phyloP scores from a whole-genome alignment of 2,329 filamentous ascomycete species.

The Triangularia verruculosa region DNA sequence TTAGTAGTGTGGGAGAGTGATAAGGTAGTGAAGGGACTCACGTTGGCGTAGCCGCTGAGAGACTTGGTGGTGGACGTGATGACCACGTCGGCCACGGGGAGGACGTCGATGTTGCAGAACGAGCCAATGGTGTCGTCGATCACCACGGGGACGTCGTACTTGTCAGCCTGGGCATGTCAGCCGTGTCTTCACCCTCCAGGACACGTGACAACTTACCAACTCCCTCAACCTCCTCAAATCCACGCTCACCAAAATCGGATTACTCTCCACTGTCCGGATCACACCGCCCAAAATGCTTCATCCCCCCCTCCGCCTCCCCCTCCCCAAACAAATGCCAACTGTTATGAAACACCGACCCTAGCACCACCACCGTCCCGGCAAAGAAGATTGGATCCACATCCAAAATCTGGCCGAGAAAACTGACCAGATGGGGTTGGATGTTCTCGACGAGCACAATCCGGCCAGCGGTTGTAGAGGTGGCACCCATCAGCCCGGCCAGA shows the following conservation, averaged over 20 bases:
- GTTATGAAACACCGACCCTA: conserved; percentile 51
- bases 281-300: conserved; percentile 47
- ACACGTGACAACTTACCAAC: too few species aligned
- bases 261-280: conserved; percentile 38
- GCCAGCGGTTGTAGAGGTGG: too few species aligned
- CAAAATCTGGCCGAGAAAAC: too few species aligned
- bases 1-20: not conserved
- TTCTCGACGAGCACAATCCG: too few species aligned
- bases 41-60: conserved; percentile 54
- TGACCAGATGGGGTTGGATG: too few species aligned
- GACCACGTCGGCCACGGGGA: conserved; percentile 48
- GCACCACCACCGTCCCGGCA: too few species aligned
- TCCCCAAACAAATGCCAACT: conserved; percentile 48
- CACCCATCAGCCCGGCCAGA: too few species aligned
- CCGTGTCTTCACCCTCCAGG: conserved; percentile 1
- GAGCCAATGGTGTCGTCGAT: conserved; percentile 48
- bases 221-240: conserved; percentile 39
- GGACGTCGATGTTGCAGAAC: conserved; percentile 50
- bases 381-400: too few species aligned
- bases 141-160: conserved; percentile 44
- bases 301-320: conserved; percentile 38
- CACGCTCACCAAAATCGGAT: conserved; percentile 43
- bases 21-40: conserved; percentile 16
- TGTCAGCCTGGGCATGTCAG: conserved; percentile 39
- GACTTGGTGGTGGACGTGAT: conserved; percentile 55